Evolutionary conservation across 1,284 basidiomycete genomes (phyloP), one percentile per base, ranked within the genome.

Genomic region (Tylopilus sp.): DNA sequence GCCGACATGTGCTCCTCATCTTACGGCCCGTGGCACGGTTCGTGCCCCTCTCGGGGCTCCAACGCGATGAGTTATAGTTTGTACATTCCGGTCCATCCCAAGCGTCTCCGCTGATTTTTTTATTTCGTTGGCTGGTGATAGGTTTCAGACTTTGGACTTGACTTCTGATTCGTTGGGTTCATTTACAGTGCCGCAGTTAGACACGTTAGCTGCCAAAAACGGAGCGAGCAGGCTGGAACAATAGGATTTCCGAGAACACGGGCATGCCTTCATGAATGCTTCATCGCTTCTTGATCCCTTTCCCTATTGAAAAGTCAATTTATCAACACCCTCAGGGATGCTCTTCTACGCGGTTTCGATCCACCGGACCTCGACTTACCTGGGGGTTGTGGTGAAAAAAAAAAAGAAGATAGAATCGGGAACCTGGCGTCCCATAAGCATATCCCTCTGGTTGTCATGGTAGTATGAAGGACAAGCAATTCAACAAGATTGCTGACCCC

Each of bases 111-210:
- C 36, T 29, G 35, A 36, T 15, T 34, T 40, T 36, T 36, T 12
- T 18, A 8, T 11, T 35, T 4, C 1, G 18, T 18, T 26, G 46
- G 44, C 28, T 58, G 25, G 41, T 13, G 7, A 6, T 6, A 28
- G 18, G 16, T 33, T 8, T 29, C 51, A 76, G 77, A 77, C 59
- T 29, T 44, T 66, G 3, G 37, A 26, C 30, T 47, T 79, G 80
- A 0, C 65, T 67, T 1, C 66, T 83, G 4, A 61, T 82, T 30
- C 65, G 81, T 0, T 81, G 11, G n/a, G 81, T 80, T 62, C n/a
- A 82, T 84, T 56, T 80, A 82, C 63, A 81, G 78, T 18, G 73
- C 77, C 34, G 38, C 5, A 23, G 30, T 46, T 23, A 42, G n/a
- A 33, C n/a, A 23, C n/a, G 16, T 39, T 38, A 30, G n/a, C 15